Percentiles rank a stretch among this genome's conserved stretches.
phyloP scores from a whole-genome alignment of 2,329 filamentous ascomycete genomes.

The Exophiala bonariae region DNA sequence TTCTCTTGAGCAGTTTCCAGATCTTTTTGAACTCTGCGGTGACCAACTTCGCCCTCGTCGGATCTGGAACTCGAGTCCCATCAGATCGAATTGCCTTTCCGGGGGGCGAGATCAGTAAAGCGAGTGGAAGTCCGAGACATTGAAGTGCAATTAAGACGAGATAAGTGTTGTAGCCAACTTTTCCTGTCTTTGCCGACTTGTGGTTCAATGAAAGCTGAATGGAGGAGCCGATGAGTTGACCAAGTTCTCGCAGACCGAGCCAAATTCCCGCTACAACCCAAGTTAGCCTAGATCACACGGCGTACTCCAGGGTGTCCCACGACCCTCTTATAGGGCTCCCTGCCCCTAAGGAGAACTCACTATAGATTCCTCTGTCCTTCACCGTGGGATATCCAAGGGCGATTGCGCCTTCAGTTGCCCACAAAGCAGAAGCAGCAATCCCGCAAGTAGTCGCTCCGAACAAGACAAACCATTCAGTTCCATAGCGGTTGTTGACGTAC shows the following conservation, averaged over 20 bases:
- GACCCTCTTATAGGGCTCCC: too few species aligned
- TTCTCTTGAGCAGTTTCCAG: conserved; percentile 41
- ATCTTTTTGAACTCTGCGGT: conserved; percentile 40
- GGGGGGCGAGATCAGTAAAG: conserved; percentile 47
- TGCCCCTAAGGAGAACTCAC: too few species aligned
- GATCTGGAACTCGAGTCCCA: conserved; percentile 29
- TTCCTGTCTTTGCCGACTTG: conserved; percentile 41
- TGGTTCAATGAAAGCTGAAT: conserved; percentile 53
- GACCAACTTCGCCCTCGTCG: conserved; percentile 20
- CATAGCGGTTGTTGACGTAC: conserved; percentile 46
- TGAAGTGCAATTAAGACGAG: conserved; percentile 38
- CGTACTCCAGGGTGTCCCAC: too few species aligned
- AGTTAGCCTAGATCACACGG: too few species aligned
- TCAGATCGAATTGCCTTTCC: conserved; percentile 47
- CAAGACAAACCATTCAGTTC: conserved; percentile 45
- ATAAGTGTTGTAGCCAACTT: conserved; percentile 45
- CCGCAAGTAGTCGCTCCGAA: conserved; percentile 45
- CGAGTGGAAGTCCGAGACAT: conserved; percentile 47
- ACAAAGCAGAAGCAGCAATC: conserved; percentile 37
- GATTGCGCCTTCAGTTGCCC: conserved; percentile 41
- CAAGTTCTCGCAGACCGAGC: conserved; percentile 53
- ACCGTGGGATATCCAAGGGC: conserved; percentile 46
- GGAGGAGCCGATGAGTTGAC: conserved; percentile 52
- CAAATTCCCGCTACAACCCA: conserved; percentile 43
- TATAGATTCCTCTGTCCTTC: conserved; percentile 42